A percentile compares a stretch with the other conserved stretches of the same genome.
phyloP scores from a whole-genome alignment of 169 alveolate species.

The Eimeria falciformis region DNA sequence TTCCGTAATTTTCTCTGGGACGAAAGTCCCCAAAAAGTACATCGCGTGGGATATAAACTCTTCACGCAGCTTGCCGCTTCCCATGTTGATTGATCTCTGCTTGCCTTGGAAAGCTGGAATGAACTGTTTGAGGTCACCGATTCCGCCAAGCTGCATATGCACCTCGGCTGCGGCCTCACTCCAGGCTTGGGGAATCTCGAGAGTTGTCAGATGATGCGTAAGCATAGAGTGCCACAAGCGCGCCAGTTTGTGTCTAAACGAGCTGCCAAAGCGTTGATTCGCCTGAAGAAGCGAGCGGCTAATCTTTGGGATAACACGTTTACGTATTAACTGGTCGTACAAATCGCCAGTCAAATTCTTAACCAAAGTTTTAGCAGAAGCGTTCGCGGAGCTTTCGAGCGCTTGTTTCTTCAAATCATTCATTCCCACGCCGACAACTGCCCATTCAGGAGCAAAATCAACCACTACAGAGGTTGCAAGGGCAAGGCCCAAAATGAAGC shows the following conservation, averaged over 20 bases:
- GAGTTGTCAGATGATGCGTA: neutral
- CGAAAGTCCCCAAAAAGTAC: neutral
- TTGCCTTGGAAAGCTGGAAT: neutral
- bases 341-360: no score
- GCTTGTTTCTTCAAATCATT: no score
- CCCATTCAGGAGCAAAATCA: no score
- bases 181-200: constrained; percentile 1
- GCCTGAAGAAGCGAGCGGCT: no score
- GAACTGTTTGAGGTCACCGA: neutral
- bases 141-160: constrained; percentile 9
- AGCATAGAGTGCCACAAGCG: constrained; percentile 2
- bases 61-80: neutral
- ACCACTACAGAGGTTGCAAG: no score
- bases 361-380: no score
- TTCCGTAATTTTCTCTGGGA: neutral
- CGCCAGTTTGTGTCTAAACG: neutral
- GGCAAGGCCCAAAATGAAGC: no score
- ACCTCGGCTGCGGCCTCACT: neutral
- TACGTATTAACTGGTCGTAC: no score
- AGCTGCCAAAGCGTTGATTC: no score
- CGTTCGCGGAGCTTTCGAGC: no score
- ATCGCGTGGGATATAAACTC: neutral
- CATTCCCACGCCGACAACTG: no score
- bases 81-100: neutral
- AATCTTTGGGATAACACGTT: no score